phyloP scores from a whole-genome alignment of 192 early-diverging fungal species.

The Backusella morwellensis region DNA sequence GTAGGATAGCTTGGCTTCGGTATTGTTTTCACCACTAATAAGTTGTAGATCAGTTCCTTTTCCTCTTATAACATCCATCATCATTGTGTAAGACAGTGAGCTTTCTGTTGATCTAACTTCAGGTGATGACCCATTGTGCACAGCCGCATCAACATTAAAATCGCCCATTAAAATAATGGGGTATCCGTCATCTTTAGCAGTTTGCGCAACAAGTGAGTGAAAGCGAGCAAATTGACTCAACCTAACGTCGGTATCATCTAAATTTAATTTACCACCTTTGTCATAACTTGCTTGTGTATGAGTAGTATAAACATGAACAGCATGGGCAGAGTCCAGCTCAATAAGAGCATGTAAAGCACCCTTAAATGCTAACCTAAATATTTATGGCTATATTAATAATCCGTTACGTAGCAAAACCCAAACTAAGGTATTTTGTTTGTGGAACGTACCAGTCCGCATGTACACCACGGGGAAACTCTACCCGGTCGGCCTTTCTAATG shows the following conservation, averaged over 20 bases:
- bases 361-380: conserved; percentile 56
- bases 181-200: conserved; percentile 31
- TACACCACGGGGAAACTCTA: conserved; percentile 65
- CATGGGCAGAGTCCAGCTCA: conserved; percentile 37
- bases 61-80: conserved; percentile 56
- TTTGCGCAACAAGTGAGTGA: conserved; percentile 58
- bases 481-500: conserved; percentile 50
- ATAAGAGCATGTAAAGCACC: conserved; percentile 78
- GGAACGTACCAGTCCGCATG: conserved; percentile 64
- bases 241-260: conserved; percentile 55
- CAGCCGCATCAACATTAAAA: conserved; percentile 63
- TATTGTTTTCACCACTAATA: neutral
- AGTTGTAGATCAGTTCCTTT: conserved; percentile 19
- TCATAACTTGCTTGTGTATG: conserved; percentile 81
- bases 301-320: conserved; percentile 76
- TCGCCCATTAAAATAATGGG: conserved; percentile 39
- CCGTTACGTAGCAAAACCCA: no score
- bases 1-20: neutral
- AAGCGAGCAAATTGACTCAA: conserved; percentile 62
- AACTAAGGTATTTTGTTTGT: neutral
- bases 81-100: conserved; percentile 48
- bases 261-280: conserved; percentile 40
- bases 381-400: neutral
- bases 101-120: conserved; percentile 32
- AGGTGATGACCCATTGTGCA: conserved; percentile 14